Evolutionary conservation across 2,329 filamentous ascomycete genomes (phyloP), one percentile per base, ranked within the genome.

Genomic region (Monilinia fructigena): DNA sequence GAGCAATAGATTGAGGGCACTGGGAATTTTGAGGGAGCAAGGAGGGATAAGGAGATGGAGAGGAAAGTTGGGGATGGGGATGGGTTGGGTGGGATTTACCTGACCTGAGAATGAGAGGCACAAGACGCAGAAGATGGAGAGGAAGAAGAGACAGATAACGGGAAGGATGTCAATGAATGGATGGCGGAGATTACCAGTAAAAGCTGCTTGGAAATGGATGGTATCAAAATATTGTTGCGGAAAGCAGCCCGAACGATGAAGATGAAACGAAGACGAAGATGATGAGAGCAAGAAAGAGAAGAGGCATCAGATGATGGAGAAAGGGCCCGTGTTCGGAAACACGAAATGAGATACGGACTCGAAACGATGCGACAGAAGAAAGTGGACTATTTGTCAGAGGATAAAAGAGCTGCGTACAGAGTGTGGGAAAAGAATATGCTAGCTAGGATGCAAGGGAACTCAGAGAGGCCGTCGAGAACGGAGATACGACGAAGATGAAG

Each of bases 351-450:
- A 66, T 65, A 52, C 18, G 71, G 67, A 11, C 20, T 72, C 18
- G 70, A 71, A 11, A 90, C 87, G 2, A 93, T 93, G 90, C 86
- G 93, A 72, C 89, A 93, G 76, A 87, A 89, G 70, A 83, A 84
- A 56, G 88, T 90, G 72, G 89, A 93, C 73, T 91, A 88, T 73
- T 76, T 93, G 72, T 88, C 87, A 69, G 85, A 88, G 59, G 80
- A 82, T 68, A 86, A 85, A 70, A 82, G 82, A 71, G 80, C 80
- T 52, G 86, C 89, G 14, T 93, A 87, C 74, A 79, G 76, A 55
- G 76, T 75, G 23, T 95, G 91, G 91, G 88, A 88, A 76, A 80
- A 81, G 5, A 78, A 76, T 1, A 83, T 92, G 35, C 72, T 90
- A 74, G 78, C 77, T 67, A 82, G 82, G 70, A 85, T 91, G 77